phyloP scores from a whole-genome alignment of 129 eudicot genomes.

The Chrysanthemum makinoi region DNA sequence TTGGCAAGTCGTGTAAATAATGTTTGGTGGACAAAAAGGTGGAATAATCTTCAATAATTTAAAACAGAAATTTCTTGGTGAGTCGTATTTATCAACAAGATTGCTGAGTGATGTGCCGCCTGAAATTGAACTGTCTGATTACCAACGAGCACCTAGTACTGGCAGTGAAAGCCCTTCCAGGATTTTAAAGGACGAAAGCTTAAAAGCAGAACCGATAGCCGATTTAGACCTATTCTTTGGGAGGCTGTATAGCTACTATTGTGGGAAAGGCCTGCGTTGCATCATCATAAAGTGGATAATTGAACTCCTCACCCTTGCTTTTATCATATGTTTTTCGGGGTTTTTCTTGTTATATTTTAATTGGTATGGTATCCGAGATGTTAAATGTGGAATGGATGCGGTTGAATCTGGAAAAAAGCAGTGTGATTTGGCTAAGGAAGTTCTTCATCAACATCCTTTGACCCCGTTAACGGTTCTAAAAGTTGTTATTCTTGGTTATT shows the following conservation, averaged over 20 bases:
- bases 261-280: constrained; percentile 98
- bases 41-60: constrained; percentile 50
- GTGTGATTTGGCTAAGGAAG: constrained; percentile 86
- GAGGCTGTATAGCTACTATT: constrained; percentile 85
- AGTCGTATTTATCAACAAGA: constrained; percentile 51
- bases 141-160: constrained; percentile 71
- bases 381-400: constrained; percentile 98
- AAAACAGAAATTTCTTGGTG: constrained; percentile 56
- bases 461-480: constrained; percentile 74
- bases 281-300: constrained; percentile 93
- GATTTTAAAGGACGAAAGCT: constrained; percentile 77
- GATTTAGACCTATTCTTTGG: constrained; percentile 87
- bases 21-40: constrained; percentile 75
- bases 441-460: constrained; percentile 83
- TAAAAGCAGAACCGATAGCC: constrained; percentile 66
- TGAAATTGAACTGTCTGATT: constrained; percentile 87
- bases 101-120: constrained; percentile 50
- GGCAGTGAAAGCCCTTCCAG: constrained; percentile 95
- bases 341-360: constrained; percentile 81
- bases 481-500: constrained; percentile 75
- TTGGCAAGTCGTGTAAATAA: constrained; percentile 49
- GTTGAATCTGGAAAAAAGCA: constrained; percentile 89
- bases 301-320: constrained; percentile 84
- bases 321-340: constrained; percentile 84
- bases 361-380: constrained; percentile 92